Evolutionary conservation across 805 yeast genomes (phyloP).

Genomic region (Diddensiella transvaalensis): DNA sequence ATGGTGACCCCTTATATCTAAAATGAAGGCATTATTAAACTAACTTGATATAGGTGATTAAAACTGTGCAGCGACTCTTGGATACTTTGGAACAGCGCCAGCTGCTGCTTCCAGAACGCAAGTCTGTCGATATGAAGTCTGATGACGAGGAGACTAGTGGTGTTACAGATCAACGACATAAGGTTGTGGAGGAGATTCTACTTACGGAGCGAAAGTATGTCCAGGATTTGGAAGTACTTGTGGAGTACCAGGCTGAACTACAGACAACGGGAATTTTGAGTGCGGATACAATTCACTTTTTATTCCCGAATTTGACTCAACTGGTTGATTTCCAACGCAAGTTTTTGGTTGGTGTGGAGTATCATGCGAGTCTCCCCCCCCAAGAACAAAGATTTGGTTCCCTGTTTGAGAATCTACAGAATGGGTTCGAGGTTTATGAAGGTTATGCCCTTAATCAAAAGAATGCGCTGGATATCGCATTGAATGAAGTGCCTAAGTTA

Average conservation of each 20-base stretch:
- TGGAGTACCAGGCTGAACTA: conserved; percentile 64
- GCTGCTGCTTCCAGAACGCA: conserved; percentile 13
- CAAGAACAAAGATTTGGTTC: conserved; percentile 84
- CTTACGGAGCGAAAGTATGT: conserved; percentile 92
- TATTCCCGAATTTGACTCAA: conserved; percentile 81
- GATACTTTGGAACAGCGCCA: conserved; percentile 38
- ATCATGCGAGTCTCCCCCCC: conserved; percentile 71
- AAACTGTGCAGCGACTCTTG: conserved; percentile 64
- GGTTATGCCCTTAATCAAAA: conserved; percentile 92
- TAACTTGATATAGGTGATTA: conserved; percentile 43
- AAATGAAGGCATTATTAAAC: too few species aligned
- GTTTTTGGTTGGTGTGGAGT: conserved; percentile 82
- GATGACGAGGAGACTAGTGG: conserved; percentile 31
- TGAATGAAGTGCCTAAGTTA: conserved; percentile 56
- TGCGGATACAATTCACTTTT: conserved; percentile 70
- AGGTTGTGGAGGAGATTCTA: conserved; percentile 78
- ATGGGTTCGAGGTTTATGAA: conserved; percentile 83
- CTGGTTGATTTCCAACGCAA: conserved; percentile 91
- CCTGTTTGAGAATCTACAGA: conserved; percentile 77
- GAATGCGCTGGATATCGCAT: conserved; percentile 77
- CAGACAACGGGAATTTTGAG: conserved; percentile 62
- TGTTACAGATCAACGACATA: conserved; percentile 54
- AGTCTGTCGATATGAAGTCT: not conserved
- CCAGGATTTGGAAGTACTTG: conserved; percentile 77
- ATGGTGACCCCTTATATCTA: not conserved